phyloP scores from a whole-genome alignment of 2,329 filamentous ascomycete species.

The Penicillium sp. region DNA sequence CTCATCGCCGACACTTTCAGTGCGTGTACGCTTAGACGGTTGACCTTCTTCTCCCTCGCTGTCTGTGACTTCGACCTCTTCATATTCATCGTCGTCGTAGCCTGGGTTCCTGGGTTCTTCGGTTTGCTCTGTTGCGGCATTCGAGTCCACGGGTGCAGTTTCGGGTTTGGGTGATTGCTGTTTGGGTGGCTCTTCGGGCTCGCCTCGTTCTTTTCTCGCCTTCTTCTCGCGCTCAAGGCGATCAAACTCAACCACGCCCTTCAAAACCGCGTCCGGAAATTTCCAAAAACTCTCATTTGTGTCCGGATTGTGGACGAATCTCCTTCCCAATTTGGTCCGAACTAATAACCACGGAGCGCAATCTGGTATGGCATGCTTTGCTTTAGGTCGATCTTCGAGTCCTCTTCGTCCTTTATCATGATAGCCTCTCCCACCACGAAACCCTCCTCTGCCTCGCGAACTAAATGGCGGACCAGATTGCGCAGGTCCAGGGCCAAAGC shows the following conservation, averaged over 20 bases:
- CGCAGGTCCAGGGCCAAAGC: constrained; percentile 15
- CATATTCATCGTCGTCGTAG: constrained; percentile 72
- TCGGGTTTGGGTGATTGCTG: constrained; percentile 15
- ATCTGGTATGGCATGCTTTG: constrained; percentile 75
- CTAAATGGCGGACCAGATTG: constrained; percentile 26
- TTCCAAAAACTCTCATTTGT: constrained; percentile 95
- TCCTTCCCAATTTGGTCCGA: constrained; percentile 83
- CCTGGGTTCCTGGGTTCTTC: constrained; percentile 38
- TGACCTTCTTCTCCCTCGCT: constrained; percentile 53
- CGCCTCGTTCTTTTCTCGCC: constrained; percentile 53
- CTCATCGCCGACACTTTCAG: constrained; percentile 51
- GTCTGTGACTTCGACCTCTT: constrained; percentile 73
- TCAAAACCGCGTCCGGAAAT: constrained; percentile 83
- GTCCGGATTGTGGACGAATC: constrained; percentile 85
- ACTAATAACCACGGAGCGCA: constrained; percentile 88
- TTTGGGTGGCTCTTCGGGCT: constrained; percentile 20
- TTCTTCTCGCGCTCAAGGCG: constrained; percentile 69
- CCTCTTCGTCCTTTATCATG: constrained; percentile 66
- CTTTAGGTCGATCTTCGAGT: constrained; percentile 76
- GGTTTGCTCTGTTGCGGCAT: constrained; percentile 34
- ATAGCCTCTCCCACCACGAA: constrained; percentile 54
- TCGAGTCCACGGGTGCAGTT: constrained; percentile 17
- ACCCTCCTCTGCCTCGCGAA: constrained; percentile 49
- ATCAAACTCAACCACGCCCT: constrained; percentile 69
- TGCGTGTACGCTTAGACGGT: constrained; percentile 55